Percentiles rank a stretch among this genome's conserved stretches.
Evolutionary conservation across 192 early-diverging fungal genomes (phyloP).

Genomic region (Linnemannia hyalina): DNA sequence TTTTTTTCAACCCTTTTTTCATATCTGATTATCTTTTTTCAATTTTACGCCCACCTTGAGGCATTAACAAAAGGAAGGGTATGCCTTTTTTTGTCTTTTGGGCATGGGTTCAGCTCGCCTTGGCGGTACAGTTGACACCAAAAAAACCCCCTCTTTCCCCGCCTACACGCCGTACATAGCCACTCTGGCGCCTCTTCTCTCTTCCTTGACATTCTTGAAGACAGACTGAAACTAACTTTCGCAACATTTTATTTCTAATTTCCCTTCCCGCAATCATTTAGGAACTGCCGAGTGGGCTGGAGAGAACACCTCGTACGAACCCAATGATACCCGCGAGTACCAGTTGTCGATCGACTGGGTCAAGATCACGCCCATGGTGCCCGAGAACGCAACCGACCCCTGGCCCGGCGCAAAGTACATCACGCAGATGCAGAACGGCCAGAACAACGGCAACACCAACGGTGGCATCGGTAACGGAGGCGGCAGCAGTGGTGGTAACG

Average conservation of each 20-base stretch:
- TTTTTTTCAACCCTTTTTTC: not conserved
- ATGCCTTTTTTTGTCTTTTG: not conserved
- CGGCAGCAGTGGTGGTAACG: not conserved
- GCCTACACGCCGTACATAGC: not conserved
- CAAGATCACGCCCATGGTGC: slow-evolving; percentile 35
- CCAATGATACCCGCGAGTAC: slow-evolving; percentile 34
- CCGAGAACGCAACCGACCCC: slow-evolving; percentile 40
- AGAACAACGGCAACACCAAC: slow-evolving; percentile 13
- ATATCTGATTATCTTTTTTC: not conserved
- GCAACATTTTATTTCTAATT: not conserved
- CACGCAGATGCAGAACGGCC: slow-evolving; percentile 34
- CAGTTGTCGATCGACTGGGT: slow-evolving; percentile 44
- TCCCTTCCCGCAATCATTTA: not conserved
- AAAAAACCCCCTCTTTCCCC: not conserved
- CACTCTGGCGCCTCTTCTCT: not conserved
- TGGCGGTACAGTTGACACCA: not conserved
- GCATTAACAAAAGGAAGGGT: not conserved
- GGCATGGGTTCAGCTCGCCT: not conserved
- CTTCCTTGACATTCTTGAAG: not conserved
- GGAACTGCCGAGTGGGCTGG: slow-evolving; percentile 50
- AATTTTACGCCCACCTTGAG: not conserved
- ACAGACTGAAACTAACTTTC: not conserved
- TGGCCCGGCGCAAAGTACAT: slow-evolving; percentile 46
- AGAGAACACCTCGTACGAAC: slow-evolving; percentile 35
- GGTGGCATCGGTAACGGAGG: slow-evolving; percentile 10